phyloP scores from a whole-genome alignment of 1,139 yeast species.

The Yamadazyma trypodendri region DNA sequence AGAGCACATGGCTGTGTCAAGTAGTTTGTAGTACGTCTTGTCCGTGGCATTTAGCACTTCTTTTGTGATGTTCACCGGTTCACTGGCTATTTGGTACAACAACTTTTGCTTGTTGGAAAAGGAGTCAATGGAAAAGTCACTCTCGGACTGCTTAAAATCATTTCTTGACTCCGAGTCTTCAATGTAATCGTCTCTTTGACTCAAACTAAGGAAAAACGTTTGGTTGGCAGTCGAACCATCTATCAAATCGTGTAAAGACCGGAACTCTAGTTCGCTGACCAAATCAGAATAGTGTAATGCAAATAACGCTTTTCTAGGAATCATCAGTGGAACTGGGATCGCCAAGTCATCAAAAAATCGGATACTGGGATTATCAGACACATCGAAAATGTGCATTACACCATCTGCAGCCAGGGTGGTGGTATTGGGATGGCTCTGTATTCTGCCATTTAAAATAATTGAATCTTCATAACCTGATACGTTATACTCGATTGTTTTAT shows the following conservation, averaged over 20 bases:
- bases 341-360: conserved; percentile 31
- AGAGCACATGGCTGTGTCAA: conserved; percentile 32
- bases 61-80: conserved; percentile 33
- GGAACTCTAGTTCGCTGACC: conserved; percentile 67
- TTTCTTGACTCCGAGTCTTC: conserved; percentile 17
- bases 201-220: conserved; percentile 55
- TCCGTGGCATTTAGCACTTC: conserved; percentile 7
- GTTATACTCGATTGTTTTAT: conserved; percentile 6
- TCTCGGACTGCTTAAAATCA: too few relatives aligned
- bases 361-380: conserved; percentile 21
- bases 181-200: conserved; percentile 38
- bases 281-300: conserved; percentile 69
- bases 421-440: conserved; percentile 16
- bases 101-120: conserved; percentile 39
- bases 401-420: conserved; percentile 57
- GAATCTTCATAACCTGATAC: conserved; percentile 7
- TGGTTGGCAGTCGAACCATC: conserved; percentile 52
- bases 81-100: conserved; percentile 69
- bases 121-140: conserved; percentile 14
- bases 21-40: conserved; percentile 17
- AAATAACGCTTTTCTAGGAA: conserved; percentile 69
- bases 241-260: conserved; percentile 57
- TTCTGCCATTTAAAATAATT: conserved; percentile 16
- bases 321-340: conserved; percentile 40
- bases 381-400: conserved; percentile 54